Base-by-base conservation (phyloP, 225 moss, liverwort and hornwort species). In the Bryum argenteum region DNA sequence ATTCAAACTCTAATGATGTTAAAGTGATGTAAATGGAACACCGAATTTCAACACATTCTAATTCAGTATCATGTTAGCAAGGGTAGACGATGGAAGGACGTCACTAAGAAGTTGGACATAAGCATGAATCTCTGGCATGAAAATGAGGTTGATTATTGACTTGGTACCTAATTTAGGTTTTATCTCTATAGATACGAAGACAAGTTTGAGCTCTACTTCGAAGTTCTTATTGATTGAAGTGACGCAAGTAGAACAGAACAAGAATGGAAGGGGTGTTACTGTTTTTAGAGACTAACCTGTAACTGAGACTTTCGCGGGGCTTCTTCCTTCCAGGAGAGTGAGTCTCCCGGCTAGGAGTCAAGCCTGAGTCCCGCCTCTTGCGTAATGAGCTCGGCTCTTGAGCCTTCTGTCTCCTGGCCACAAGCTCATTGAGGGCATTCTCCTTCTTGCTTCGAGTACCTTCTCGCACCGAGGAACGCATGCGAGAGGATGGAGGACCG, bases 391-490 rank as follows among this genome's bases (percentile, higher is more conserved):
- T 87, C 20, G 94, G 90, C 17, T 94, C 97, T 68, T 94, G 97
- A 61, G 90, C 77, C 66, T 83, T 94, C 78, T 91, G 91, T 64
- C 94, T 88, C 75, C 87, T 78, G 24, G 91, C 94, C 67, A 98
- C 92, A 69, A 94, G 92, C 63, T 98, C 98, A 73, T 83, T 69
- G 58, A 98, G 75, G 33, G 98, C 98, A 67, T 84, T 94, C 62
- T 98, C 92, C 72, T 98, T 92, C 66, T 89, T 84, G 61, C 89
- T 98, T 42, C 91, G 86, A 17, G 91, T 86, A 44, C 89, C 78
- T 65, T 97, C 93, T 79, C 90, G 83, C 23, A 91, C 89, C 44
- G 98, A 98, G 0, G 98, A 98, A 18, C 98, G 89, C 89, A 98
- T 91, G 72, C 98, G 86, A 66, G 94, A 94, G 51, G 98, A 92